Evolutionary conservation across 1,139 yeast species (phyloP), one percentile per base, ranked within the genome.

Genomic region (Pichia sp.): DNA sequence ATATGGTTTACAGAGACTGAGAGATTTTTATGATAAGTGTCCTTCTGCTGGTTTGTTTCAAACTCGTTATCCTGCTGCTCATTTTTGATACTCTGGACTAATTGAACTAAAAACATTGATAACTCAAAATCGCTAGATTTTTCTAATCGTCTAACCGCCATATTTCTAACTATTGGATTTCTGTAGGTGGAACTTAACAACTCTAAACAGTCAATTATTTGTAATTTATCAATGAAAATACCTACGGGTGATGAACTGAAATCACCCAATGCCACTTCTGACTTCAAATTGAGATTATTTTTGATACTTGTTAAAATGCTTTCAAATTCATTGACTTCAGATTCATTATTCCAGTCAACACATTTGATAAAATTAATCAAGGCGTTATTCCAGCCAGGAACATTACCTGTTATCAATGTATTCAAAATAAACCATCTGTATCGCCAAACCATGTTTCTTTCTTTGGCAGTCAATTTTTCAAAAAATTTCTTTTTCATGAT

Each of bases 181-280:
- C 69, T 57, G 49, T 79, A 90, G 46, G 76, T 77, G 23, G 86
- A 85, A 11, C 97, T 87, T 39, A 92, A 67, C 16, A 92, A 67
- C 59, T 92, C 98, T 46, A 92, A 69, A 0, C 97, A 95, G 63
- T 92, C 97, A 44, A 92, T 96, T 34, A 92, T 82, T 52, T 87
- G 95, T 35, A 62, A 50, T 42, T 60, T 60, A 38, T 51, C 52
- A 26, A 61, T 53, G 39, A 60, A 58, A 10, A 45, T 43, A 56
- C 48, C 48, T 36, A 48, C 35, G 23, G 50, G 33, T 27, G 40
- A 11, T 27, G 7, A 32, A 16, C 3, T 27, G 10, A 27, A 16
- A 2, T 31, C 38, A 11, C 27, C 33, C 7, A 26, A 33, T 28
- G 37, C 28, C 23, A 33, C 36, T 16, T 32, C 36, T 4, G 43